Evolutionary conservation across 1,284 basidiomycete genomes (phyloP), one percentile per base, ranked within the genome.

Genomic region (Moesziomyces sp.): DNA sequence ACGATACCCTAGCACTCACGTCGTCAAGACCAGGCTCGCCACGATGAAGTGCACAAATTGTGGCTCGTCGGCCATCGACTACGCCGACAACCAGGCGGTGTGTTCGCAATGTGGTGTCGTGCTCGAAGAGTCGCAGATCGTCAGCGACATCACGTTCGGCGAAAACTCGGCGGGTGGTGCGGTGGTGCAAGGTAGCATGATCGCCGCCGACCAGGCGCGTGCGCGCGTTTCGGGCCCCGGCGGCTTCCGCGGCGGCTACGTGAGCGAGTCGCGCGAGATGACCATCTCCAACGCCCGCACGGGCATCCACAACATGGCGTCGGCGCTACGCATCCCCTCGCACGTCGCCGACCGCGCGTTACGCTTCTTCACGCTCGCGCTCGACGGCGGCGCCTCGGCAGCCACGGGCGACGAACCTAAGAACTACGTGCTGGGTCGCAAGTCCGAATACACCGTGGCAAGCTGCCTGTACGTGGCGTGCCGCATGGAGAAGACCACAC

Each of bases 401-500:
- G 71, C 71, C 16, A 59, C 68, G 3, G 79, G 76, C 8, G 63
- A 75, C 21, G 74, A 84, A 53, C 76, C 80, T 7, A 78, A 77
- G 38, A 80, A 84, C 60, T 82, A 79, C 56, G 82, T 84, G 7
- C 77, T 81, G 21, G 97, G 97, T 2, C 89, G 97, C 38, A 91
- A 92, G 80, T 92, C 92, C 74, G 88, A 94, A 83, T 95, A 97
- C 78, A 93, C 98, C 60, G 91, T 96, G 28, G 96, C 95, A 0
- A 92, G 94, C 49, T 99, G 97, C 84, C 88, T 98, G 52, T 99
- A 99, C 83, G 90, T 97, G 52, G 93, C 94, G 8, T 97, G 94
- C 82, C 86, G 97, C 59, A 91, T 94, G 85, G 93, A 92, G 79
- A 93, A 96, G 85, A 86, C 86, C 19, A 93, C 91, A 0, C 93